Base-by-base conservation (phyloP, 2,329 filamentous ascomycete species). In the Nannizzia gypsea region DNA sequence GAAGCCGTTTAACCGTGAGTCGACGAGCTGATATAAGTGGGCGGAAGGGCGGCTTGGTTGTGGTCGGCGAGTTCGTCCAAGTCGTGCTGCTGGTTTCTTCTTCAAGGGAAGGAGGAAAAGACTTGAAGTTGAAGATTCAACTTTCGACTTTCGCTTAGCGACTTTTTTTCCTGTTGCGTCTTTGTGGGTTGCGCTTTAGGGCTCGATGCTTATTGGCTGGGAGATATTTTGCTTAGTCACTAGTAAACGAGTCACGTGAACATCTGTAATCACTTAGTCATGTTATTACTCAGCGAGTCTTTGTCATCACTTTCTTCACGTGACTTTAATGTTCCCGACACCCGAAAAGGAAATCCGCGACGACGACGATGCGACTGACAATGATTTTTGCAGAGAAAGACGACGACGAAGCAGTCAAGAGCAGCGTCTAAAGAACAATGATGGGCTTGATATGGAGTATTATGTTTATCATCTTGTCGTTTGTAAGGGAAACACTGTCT, bases 71-170 rank as follows among this genome's bases (percentile, higher is more conserved):
- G 56, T 63, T 63, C 64, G 60, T 70, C 68, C 67, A 69, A 68
- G 68, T 67, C 68, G 68, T 54, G 26, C 26, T 66, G 68, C 67
- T 64, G 65, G 31, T 36, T 36, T 68, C 63, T 42, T 42, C 38
- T n/a, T 17, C 15, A 42, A 62, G 67, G 65, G 66, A 69, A 56
- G 72, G 31, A 36, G 31, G 31, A 36, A 36, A 11, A 36, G 31
- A 36, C 31, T 36, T 36, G 31, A 36, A 74, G 73, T 69, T 73
- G 65, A 68, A 69, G 71, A 70, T 74, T 71, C 67, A 68, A 57
- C 61, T 34, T 70, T 75, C 73, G 73, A 57, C 61, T 34, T 70
- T 75, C 73, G 73, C 73, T 76, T 74, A 75, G 69, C 67, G 65
- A 66, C 57, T 60, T 56, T 42, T 40, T 42, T 60, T 56, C 34